phyloP scores from a whole-genome alignment of 768 basidiomycete genomes.

The Coprinopsis strossmayeri region DNA sequence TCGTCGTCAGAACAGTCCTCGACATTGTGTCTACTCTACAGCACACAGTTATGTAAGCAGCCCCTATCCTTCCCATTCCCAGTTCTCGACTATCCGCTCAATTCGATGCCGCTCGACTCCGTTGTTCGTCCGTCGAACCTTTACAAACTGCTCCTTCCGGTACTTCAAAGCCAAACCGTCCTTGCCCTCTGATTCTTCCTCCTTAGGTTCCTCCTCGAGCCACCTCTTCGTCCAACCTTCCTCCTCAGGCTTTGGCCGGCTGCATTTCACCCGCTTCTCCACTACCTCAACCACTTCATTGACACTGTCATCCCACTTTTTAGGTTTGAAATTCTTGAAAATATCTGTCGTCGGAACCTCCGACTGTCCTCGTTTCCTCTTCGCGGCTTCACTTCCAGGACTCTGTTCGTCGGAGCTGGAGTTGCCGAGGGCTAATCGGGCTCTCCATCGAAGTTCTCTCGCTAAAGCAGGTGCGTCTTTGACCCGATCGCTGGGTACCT shows the following conservation, averaged over 20 bases:
- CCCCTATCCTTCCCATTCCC: slow-evolving; percentile 43
- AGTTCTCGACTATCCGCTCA: slow-evolving; percentile 61
- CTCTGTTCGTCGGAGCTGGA: slow-evolving; percentile 59
- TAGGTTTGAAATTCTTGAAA: slow-evolving; percentile 67
- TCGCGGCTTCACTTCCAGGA: slow-evolving; percentile 20
- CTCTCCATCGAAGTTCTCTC: slow-evolving; percentile 82
- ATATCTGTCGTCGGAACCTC: slow-evolving; percentile 17
- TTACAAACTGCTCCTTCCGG: slow-evolving; percentile 27
- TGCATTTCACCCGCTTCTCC: slow-evolving; percentile 26
- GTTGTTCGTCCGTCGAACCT: slow-evolving; percentile 46
- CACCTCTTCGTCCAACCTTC: slow-evolving; percentile 42
- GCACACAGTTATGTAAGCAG: slow-evolving; percentile 11
- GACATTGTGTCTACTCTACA: slow-evolving; percentile 3
- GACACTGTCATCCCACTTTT: slow-evolving; percentile 56
- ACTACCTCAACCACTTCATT: slow-evolving; percentile 32
- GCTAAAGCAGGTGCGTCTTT: slow-evolving; percentile 79
- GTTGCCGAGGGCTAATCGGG: slow-evolving; percentile 53
- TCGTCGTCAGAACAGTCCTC: background rate
- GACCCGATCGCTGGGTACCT: slow-evolving; percentile 73
- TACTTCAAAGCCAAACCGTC: slow-evolving; percentile 8
- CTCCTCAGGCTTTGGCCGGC: slow-evolving; percentile 30
- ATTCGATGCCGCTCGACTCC: slow-evolving; percentile 69
- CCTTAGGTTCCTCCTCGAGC: slow-evolving; percentile 20
- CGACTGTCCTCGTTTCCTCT: slow-evolving; percentile 36
- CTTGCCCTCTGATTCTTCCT: slow-evolving; percentile 25